Evolutionary conservation across 148 eudicot genomes (phyloP).

Genomic region (Rhododendron griersonianum): DNA sequence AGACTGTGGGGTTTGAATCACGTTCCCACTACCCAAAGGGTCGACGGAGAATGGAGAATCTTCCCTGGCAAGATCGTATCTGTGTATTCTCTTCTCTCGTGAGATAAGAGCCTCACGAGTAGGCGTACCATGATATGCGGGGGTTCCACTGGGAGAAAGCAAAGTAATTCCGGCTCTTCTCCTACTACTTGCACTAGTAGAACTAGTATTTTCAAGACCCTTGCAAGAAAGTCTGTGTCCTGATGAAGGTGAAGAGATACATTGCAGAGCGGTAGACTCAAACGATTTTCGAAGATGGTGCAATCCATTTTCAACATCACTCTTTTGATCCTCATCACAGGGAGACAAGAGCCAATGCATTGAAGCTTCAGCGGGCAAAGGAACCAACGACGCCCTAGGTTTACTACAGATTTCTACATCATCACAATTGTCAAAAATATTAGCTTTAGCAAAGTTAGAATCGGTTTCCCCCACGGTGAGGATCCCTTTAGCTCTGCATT

Average conservation of each 20-base stretch:
- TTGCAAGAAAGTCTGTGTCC: constrained; percentile 29
- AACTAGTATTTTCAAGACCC: constrained; percentile 19
- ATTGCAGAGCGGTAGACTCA: constrained; percentile 10
- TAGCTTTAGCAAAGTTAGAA: constrained; percentile 24
- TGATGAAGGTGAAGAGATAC: constrained; percentile 32
- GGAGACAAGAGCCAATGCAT: constrained; percentile 64
- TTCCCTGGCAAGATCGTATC: constrained; percentile 20
- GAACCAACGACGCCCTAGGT: constrained; percentile 35
- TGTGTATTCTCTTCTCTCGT: constrained; percentile 14
- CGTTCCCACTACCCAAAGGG: constrained; percentile 48
- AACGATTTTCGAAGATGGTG: background rate
- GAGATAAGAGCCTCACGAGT: constrained; percentile 16
- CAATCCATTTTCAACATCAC: constrained; percentile 15
- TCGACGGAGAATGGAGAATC: constrained; percentile 29
- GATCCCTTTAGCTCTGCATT: constrained; percentile 72
- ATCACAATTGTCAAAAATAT: constrained; percentile 18
- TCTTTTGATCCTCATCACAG: constrained; percentile 28
- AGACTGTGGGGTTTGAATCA: constrained; percentile 61
- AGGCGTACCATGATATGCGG: constrained; percentile 22
- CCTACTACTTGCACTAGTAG: constrained; percentile 15
- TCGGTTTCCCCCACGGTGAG: constrained; percentile 45
- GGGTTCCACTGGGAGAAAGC: constrained; percentile 20
- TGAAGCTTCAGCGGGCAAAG: constrained; percentile 63
- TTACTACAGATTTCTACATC: constrained; percentile 8
- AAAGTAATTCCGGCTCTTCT: constrained; percentile 18